Base-by-base conservation (phyloP, 352 stramenopile genomes). In the Peronospora belbahrii region DNA sequence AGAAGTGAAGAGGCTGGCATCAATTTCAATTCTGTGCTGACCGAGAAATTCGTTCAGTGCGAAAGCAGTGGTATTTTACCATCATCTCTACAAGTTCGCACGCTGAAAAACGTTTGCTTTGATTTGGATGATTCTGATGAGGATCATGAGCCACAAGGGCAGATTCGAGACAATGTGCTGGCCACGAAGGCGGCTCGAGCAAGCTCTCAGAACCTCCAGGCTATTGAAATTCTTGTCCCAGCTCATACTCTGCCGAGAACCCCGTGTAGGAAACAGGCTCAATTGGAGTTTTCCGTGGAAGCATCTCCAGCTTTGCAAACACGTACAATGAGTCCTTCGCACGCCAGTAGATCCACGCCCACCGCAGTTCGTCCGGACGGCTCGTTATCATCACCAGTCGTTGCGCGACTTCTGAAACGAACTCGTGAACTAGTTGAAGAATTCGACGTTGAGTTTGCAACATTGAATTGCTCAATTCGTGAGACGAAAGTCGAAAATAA, bases 121-220 rank as follows among this genome's bases (percentile, higher is more conserved):
- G 64, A 49, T n/a, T 50, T 73, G 1, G 68, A 74, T 39, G 72
- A 79, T 37, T 84, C 69, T 2, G 70, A 78, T 17, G 42, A 58
- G 0, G 64, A 71, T 10, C 43, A 37, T 7, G 47, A 56, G 17
- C 17, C 25, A 18, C 9, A 41, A 7, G 4, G 22, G 6, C 22
- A 28, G 40, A n/a, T 7, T 11, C 28, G 17, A 44, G 24, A 18
- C 4, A 22, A 32, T 9, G 31, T 25, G 22, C 11, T 2, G 19
- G 18, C 2, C 8, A 41, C 13, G 13, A 27, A 30, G 1, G n/a
- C 5, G 20, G 38, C n/a, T 6, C n/a, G 11, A 44, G 2, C 13
- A 10, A 33, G 24, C 23, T 14, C 10, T 1, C n/a, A 38, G 8
- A 42, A 10, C 6, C 19, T 5, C 7, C 17, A 34, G 14, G 32